Evolutionary conservation across 75 land plant species (phyloP).

Genomic region (Azolla pinnata): DNA sequence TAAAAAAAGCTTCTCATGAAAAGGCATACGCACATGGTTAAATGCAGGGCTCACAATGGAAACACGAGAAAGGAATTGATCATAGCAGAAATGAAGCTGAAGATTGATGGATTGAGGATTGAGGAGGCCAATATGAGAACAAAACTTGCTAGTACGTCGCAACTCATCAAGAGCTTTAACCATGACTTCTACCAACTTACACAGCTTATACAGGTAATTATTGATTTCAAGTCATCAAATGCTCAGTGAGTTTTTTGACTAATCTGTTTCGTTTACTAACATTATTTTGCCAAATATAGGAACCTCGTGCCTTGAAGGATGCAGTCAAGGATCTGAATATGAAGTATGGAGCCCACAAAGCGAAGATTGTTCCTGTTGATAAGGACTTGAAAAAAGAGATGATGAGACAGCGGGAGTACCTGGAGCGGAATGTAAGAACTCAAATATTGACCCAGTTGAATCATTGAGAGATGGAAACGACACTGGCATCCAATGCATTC

Average conservation of each 20-base stretch:
- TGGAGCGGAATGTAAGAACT: slow-evolving; percentile 22
- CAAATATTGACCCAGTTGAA: no score
- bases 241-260: background rate
- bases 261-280: no score
- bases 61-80: slow-evolving; percentile 14
- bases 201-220: slow-evolving; percentile 18
- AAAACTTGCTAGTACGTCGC: background rate
- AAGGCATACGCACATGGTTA: no score
- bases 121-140: slow-evolving; percentile 15
- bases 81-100: slow-evolving; percentile 20
- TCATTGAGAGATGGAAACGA: no score
- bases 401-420: slow-evolving; percentile 26
- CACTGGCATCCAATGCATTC: background rate
- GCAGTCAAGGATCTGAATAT: slow-evolving; percentile 17
- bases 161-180: slow-evolving; percentile 17
- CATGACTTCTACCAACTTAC: slow-evolving; percentile 25
- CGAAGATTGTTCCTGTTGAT: slow-evolving; percentile 18
- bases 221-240: background rate
- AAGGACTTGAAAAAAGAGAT: slow-evolving; percentile 14
- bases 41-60: slow-evolving; percentile 18
- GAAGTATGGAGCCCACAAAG: slow-evolving; percentile 24
- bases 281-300: slow-evolving; percentile 1
- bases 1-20: no score
- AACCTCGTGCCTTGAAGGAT: slow-evolving; percentile 14
- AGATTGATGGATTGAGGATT: slow-evolving; percentile 20